Evolutionary conservation across 108 stramenopile species (phyloP).

Genomic region (Stephanodiscus triporus): DNA sequence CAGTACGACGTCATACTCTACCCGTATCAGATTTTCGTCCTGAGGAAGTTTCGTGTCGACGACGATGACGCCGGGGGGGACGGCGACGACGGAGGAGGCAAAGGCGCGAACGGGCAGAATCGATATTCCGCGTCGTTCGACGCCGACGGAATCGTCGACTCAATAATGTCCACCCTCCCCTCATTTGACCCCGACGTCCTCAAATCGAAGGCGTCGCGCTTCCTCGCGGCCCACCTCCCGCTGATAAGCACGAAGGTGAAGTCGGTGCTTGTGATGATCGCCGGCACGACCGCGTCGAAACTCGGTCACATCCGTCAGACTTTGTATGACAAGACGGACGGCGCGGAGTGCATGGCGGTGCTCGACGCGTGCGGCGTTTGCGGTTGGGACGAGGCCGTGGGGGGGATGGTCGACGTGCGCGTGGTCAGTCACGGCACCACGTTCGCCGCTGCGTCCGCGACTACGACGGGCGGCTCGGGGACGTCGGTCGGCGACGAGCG

Average conservation of each 20-base stretch:
- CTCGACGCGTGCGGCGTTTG: constrained; percentile 61
- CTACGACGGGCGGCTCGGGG: constrained; percentile 1
- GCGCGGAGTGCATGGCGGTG: constrained; percentile 61
- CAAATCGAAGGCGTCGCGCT: constrained; percentile 72
- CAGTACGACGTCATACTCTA: constrained; percentile 87
- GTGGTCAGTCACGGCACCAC: constrained; percentile 59
- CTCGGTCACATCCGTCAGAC: constrained; percentile 87
- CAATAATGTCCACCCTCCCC: constrained; percentile 73
- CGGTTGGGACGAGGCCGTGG: constrained; percentile 85
- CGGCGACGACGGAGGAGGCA: background rate
- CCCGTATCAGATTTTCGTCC: constrained; percentile 83
- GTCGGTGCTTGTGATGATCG: constrained; percentile 75
- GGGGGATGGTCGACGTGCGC: constrained; percentile 69
- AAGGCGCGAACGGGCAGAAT: no score
- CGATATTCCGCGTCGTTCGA: no score
- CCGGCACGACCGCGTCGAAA: constrained; percentile 84
- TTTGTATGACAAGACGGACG: constrained; percentile 88
- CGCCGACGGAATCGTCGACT: constrained; percentile 13
- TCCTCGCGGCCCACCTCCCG: constrained; percentile 82
- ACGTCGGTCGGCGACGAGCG: constrained; percentile 12
- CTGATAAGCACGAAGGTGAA: constrained; percentile 85
- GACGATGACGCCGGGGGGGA: background rate
- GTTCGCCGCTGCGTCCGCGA: constrained; percentile 9
- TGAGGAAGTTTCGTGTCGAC: constrained; percentile 50
- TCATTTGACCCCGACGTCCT: constrained; percentile 64